Conservation (phyloP, 2,329 filamentous ascomycete genomes). For the Anisogramma anomala region DNA sequence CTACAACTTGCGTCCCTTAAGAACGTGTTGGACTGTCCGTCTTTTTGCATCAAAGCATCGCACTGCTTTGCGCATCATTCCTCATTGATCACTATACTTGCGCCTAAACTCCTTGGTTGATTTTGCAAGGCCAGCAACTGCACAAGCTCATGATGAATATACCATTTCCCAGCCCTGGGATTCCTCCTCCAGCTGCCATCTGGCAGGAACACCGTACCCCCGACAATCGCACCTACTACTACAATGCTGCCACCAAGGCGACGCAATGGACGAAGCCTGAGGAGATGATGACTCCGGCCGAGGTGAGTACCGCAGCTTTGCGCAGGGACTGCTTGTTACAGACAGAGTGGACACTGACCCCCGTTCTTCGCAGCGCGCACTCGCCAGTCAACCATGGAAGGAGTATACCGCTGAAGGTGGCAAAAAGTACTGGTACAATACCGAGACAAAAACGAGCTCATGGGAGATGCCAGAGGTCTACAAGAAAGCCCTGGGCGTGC, state of each 20-base stretch:
- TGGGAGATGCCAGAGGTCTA: slow-evolving; percentile 89
- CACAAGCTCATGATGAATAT: too few relatives aligned
- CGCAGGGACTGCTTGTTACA: slow-evolving; percentile 6
- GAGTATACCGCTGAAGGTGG: slow-evolving; percentile 82
- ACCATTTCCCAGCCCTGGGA: slow-evolving; percentile 21
- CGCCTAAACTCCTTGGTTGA: too few relatives aligned
- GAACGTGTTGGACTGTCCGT: background rate
- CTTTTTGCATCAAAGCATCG: background rate
- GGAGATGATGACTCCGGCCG: slow-evolving; percentile 72
- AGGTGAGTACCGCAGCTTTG: slow-evolving; percentile 43
- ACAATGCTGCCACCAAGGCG: slow-evolving; percentile 71
- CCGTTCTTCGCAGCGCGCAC: slow-evolving; percentile 49
- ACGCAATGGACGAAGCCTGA: slow-evolving; percentile 93
- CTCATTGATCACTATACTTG: background rate
- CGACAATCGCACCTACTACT: slow-evolving; percentile 84
- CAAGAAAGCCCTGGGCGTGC: slow-evolving; percentile 59
- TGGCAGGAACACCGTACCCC: slow-evolving; percentile 76
- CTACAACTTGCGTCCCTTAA: too few relatives aligned
- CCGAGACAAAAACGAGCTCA: slow-evolving; percentile 78
- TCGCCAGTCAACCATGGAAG: slow-evolving; percentile 80
- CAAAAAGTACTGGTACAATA: slow-evolving; percentile 91
- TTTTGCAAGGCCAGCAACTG: too few relatives aligned
- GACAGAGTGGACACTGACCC: slow-evolving; percentile 13
- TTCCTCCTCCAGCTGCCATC: slow-evolving; percentile 23
- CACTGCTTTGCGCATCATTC: background rate